Base-by-base conservation (phyloP, 83 land plant species). In the Isoetes engelmannii region DNA sequence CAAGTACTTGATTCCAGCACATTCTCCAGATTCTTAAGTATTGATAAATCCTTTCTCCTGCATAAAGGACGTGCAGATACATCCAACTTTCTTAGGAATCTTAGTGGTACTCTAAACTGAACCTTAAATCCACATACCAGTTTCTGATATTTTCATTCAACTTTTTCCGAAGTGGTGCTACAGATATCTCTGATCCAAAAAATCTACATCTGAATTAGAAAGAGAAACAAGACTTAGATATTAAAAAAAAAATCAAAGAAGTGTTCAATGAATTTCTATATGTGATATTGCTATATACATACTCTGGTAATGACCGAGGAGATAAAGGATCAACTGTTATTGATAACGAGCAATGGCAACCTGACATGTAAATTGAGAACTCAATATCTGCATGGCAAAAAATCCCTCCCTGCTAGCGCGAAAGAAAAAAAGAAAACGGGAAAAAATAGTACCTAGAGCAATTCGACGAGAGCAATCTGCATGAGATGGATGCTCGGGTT, bases 301-400 rank as follows among this genome's bases (percentile, higher is more conserved):
- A 79, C 81, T 79, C 77, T 69, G 81, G 81, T 8, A 79, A 20
- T 13, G 77, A 69, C 45, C 78, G 78, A 42, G 81, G 81, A 45
- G 77, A 61, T 20, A 65, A 21, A 17, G 81, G 73, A 68, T 79
- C 68, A 0, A 79, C 73, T 5, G 72, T 74, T 47, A 79, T 56
- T 5, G 77, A 79, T 37, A 79, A 57, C n/a, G 81, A 79, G 69
- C 81, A 79, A 65, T 79, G 78, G 47, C 72, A 63, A 56, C 81
- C 81, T 79, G 57, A 6, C 37, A 57, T 53, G n/a, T 43, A 67
- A 48, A 7, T 57, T 45, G 20, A 68, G 57, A 56, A 47, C 9
- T 53, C 18, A 41, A 58, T 45, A 53, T n/a, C 15, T 10, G 47
- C 45, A n/a, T n/a, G n/a, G n/a, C n/a, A n/a, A n/a, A n/a, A n/a